These are phyloP conservation scores for Neurospora intermedia DNA, from an alignment of 495 filamentous ascomycete species.

Conservation along the genomic window DNA sequence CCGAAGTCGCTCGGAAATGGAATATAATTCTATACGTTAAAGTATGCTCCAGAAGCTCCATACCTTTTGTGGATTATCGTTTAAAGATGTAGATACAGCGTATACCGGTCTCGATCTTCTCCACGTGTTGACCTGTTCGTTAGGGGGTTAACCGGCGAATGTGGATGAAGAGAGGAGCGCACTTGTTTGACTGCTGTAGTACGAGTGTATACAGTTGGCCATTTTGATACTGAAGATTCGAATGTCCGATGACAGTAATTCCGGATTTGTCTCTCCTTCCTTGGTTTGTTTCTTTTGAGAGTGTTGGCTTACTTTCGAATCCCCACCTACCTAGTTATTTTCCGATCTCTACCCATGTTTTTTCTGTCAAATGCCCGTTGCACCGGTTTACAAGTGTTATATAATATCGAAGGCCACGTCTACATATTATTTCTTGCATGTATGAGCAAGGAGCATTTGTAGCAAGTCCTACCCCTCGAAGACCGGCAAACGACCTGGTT, in stretches of 20 bases:
- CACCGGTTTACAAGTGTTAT: background rate
- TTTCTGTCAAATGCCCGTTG: too few relatives aligned
- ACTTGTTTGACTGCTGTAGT: background rate
- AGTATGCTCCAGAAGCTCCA: too few relatives aligned
- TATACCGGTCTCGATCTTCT: background rate
- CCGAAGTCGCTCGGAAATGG: too few relatives aligned
- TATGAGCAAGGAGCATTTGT: background rate
- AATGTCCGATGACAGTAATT: background rate
- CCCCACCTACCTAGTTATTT: background rate
- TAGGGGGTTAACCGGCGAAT: background rate
- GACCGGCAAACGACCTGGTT: background rate
- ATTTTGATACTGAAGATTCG: background rate
- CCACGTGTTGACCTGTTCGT: background rate
- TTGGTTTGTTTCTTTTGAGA: background rate
- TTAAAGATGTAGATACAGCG: background rate
- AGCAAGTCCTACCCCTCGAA: background rate
- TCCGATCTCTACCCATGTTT: background rate
- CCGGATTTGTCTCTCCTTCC: background rate
- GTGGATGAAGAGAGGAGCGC: background rate
- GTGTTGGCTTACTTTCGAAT: background rate
- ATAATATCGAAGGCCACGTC: background rate
- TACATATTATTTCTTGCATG: background rate
- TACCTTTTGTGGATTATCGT: background rate
- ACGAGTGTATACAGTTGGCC: background rate
- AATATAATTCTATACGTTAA: too few relatives aligned